Percentiles rank a stretch among this genome's conserved stretches.
phyloP scores from a whole-genome alignment of 805 yeast species.

The Wickerhamomyces ciferrii region DNA sequence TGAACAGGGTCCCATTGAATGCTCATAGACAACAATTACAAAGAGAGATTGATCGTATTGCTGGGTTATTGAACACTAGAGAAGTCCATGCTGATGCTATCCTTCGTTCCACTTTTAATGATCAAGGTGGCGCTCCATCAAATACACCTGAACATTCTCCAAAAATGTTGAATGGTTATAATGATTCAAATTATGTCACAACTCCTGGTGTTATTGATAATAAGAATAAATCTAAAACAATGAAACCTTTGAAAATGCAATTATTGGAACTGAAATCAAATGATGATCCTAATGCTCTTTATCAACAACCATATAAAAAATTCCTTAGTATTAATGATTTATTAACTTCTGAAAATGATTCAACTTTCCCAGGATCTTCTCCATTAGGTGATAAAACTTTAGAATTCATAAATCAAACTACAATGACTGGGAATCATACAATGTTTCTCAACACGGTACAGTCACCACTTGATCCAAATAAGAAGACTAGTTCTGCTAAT shows the following conservation, averaged over 20 bases:
- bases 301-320: not conserved
- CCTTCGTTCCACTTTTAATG: not conserved
- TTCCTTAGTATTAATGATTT: not conserved
- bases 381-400: not conserved
- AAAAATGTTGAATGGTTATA: not conserved
- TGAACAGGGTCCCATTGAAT: not conserved
- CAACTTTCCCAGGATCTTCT: not conserved
- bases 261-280: not conserved
- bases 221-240: not conserved
- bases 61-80: not conserved
- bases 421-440: not conserved
- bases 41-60: not conserved
- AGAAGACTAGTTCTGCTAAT: not conserved
- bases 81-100: not conserved
- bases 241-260: not conserved
- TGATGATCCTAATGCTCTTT: too few species aligned
- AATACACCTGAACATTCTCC: constrained; percentile 4
- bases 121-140: constrained; percentile 2
- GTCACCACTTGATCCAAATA: not conserved
- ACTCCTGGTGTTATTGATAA: not conserved
- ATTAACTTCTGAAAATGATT: not conserved
- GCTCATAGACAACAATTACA: not conserved
- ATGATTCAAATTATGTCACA: not conserved
- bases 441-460: not conserved
- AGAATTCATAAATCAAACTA: not conserved